A percentile compares a stretch with the other conserved stretches of the same genome.
These are phyloP conservation scores for Medakamo hakoo DNA, from an alignment of 139 green algal genomes.

Conservation along the genomic window DNA sequence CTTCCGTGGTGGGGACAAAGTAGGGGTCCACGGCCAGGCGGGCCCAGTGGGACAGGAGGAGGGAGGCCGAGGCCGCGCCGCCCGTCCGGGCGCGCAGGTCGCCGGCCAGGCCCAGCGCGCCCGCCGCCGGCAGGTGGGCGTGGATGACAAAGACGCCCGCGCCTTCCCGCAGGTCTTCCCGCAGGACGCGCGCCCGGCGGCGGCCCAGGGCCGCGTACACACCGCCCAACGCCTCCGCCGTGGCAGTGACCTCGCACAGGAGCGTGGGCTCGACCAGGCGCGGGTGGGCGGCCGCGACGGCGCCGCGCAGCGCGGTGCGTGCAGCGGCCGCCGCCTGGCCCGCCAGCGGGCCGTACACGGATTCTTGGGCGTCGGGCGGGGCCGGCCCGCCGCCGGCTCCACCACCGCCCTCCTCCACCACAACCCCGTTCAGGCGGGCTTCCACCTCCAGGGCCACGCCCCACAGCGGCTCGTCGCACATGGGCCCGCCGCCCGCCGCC, in stretches of 20 bases:
- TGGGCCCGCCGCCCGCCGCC: constrained; percentile 60
- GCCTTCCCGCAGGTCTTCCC: constrained; percentile 89
- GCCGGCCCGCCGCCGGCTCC: not conserved
- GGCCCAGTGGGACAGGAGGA: constrained; percentile 94
- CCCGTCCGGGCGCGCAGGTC: constrained; percentile 71
- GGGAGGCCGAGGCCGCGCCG: constrained; percentile 63
- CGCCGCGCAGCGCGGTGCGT: constrained; percentile 49
- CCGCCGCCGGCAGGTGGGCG: constrained; percentile 74
- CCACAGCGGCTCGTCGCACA: constrained; percentile 95
- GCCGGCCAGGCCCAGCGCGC: constrained; percentile 86
- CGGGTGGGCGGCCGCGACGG: constrained; percentile 59
- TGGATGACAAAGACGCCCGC: constrained; percentile 72
- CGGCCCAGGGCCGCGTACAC: constrained; percentile 75
- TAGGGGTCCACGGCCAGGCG: constrained; percentile 83
- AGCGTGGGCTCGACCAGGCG: constrained; percentile 91
- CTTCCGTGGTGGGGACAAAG: constrained; percentile 86
- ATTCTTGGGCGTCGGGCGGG: constrained; percentile 34
- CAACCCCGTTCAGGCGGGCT: constrained; percentile 15
- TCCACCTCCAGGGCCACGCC: constrained; percentile 62
- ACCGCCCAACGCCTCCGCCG: constrained; percentile 38
- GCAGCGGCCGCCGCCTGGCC: constrained; percentile 61
- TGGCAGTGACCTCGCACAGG: constrained; percentile 59
- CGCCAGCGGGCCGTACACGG: constrained; percentile 72
- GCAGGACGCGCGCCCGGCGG: constrained; percentile 58
- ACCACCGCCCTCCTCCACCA: not conserved